phyloP scores from a whole-genome alignment of 768 basidiomycete species.

The Hericium coralloides region DNA sequence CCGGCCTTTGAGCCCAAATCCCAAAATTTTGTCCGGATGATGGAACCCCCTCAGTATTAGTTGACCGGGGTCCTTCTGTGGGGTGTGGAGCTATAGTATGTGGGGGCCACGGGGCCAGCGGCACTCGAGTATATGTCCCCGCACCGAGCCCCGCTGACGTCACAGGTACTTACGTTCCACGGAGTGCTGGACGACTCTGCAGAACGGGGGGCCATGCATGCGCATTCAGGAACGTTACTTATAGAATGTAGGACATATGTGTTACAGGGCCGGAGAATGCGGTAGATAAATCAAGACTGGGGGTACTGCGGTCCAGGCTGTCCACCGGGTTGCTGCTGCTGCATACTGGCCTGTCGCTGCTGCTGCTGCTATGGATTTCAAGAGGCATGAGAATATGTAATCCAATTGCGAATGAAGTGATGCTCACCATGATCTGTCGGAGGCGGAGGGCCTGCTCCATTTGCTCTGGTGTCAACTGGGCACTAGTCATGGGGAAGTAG shows the following conservation, averaged over 20 bases:
- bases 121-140: too few species aligned
- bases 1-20: too few species aligned
- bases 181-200: too few species aligned
- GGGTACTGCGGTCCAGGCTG: not conserved
- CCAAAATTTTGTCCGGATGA: too few species aligned
- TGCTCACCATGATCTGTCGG: slow-evolving; percentile 12
- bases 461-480: slow-evolving; percentile 15
- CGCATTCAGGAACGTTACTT: not conserved
- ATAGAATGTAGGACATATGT: not conserved
- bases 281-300: slow-evolving; percentile 1
- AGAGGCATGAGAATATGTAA: not conserved
- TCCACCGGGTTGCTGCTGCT: slow-evolving; percentile 7
- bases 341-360: slow-evolving; percentile 1
- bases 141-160: too few species aligned
- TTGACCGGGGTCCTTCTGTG: too few species aligned
- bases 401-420: not conserved
- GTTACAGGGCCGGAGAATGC: not conserved
- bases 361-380: slow-evolving; percentile 1
- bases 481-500: slow-evolving; percentile 6
- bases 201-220: not conserved
- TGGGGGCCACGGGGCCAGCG: too few species aligned
- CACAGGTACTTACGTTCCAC: too few species aligned
- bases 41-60: too few species aligned
- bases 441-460: slow-evolving; percentile 13
- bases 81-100: too few species aligned